These are phyloP conservation scores for Panicum miliaceum DNA, from an alignment of 176 grass and related monocot species.

Conservation along the genomic window DNA sequence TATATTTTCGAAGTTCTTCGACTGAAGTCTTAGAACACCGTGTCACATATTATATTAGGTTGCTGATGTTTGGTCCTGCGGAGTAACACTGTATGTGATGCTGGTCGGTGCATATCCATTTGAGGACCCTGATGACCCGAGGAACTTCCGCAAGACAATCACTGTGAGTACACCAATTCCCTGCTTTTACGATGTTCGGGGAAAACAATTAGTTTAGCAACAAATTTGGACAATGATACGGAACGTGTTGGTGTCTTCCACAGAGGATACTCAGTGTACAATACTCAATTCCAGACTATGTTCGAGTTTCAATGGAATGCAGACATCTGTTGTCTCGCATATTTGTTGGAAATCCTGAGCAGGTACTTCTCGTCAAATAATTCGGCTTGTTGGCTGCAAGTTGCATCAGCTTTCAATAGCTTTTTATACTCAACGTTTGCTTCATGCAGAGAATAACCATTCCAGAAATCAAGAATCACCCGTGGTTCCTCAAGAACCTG, in stretches of 20 bases:
- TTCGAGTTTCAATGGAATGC: slow-evolving; percentile 76
- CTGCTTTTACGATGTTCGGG: rapidly evolving
- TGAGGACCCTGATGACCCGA: slow-evolving; percentile 76
- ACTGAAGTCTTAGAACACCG: not conserved
- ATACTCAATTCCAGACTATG: slow-evolving; percentile 85
- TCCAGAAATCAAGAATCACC: slow-evolving; percentile 82
- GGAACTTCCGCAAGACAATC: slow-evolving; percentile 80
- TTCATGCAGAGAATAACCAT: slow-evolving; percentile 75
- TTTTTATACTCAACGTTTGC: not conserved
- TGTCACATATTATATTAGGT: slow-evolving; percentile 59
- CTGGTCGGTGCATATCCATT: slow-evolving; percentile 92
- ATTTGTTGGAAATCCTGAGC: slow-evolving; percentile 84
- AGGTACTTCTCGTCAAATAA: slow-evolving; percentile 39
- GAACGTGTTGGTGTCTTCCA: slow-evolving; percentile 1
- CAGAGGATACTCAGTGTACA: slow-evolving; percentile 91
- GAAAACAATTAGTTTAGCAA: not conserved
- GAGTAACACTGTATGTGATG: slow-evolving; percentile 93
- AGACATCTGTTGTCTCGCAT: slow-evolving; percentile 78
- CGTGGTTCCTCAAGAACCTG: slow-evolving; percentile 90
- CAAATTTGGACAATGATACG: not conserved
- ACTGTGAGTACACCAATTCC: slow-evolving; percentile 44
- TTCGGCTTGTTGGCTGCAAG: not conserved
- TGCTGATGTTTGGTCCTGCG: slow-evolving; percentile 93
- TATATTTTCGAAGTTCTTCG: not conserved
- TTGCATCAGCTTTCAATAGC: not conserved